Evolutionary conservation across 306 rosid genomes (phyloP).

Genomic region (Cotoneaster glaucophyllus): DNA sequence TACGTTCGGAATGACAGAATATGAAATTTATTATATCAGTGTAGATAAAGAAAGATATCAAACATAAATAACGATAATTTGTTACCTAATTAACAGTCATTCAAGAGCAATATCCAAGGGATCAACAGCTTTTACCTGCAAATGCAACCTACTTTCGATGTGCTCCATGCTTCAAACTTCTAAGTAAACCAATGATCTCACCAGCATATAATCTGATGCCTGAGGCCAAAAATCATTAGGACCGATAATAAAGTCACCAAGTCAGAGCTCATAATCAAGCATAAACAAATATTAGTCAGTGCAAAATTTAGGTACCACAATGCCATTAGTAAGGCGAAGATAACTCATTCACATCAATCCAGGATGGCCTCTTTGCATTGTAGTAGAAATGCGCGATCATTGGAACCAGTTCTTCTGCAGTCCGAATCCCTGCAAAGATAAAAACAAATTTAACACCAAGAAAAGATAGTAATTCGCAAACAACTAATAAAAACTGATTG

Average conservation of each 20-base stretch:
- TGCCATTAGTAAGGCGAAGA: constrained; percentile 22
- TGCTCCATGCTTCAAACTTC: neutral
- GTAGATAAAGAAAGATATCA: neutral
- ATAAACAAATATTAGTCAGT: neutral
- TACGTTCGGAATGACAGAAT: neutral
- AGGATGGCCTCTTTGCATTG: constrained; percentile 86
- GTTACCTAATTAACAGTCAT: neutral
- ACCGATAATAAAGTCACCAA: neutral
- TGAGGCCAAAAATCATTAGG: neutral
- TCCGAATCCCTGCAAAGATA: constrained; percentile 46
- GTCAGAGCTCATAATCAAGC: neutral
- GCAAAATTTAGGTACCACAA: neutral
- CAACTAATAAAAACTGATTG: neutral
- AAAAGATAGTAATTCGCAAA: neutral
- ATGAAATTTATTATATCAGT: neutral
- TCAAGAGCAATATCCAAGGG: neutral
- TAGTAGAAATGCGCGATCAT: constrained; percentile 93
- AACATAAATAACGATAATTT: neutral
- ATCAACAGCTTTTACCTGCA: constrained; percentile 2
- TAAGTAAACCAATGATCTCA: neutral
- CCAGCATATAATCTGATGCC: neutral
- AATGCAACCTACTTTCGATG: neutral
- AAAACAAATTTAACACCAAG: neutral
- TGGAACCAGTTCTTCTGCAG: constrained; percentile 71
- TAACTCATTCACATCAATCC: constrained; percentile 56